These are phyloP conservation scores for Vitis cinerea DNA, from an alignment of 164 flowering plant species.

Conservation along the genomic window DNA sequence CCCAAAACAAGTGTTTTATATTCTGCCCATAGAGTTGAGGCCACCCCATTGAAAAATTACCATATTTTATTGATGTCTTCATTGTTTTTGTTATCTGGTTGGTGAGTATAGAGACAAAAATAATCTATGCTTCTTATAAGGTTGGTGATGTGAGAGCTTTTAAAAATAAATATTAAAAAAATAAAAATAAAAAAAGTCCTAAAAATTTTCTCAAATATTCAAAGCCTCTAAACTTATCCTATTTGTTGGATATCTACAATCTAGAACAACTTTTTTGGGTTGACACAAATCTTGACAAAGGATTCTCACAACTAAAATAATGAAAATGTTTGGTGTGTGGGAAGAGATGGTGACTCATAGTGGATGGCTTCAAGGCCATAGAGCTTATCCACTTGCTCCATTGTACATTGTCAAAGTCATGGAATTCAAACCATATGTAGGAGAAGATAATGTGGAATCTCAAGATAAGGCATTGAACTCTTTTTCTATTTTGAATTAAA, in stretches of 20 bases:
- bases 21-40: too few species aligned
- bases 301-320: background rate
- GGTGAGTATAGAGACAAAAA: background rate
- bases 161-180: too few species aligned
- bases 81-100: background rate
- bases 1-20: too few species aligned
- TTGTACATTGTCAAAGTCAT: background rate
- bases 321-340: background rate
- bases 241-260: background rate
- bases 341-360: slow-evolving; percentile 12
- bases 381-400: slow-evolving; percentile 21
- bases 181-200: too few species aligned
- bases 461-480: slow-evolving; percentile 11
- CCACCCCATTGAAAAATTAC: too few species aligned
- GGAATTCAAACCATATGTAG: slow-evolving; percentile 9
- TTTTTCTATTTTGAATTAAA: background rate
- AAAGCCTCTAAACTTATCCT: background rate
- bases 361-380: slow-evolving; percentile 12
- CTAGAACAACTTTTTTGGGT: background rate
- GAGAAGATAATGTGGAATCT: slow-evolving; percentile 30
- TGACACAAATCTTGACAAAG: background rate
- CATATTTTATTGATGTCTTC: background rate
- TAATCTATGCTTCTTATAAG: too few species aligned
- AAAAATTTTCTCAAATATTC: background rate
- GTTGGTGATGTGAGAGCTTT: too few species aligned